These are phyloP conservation scores for Linum usitatissimum DNA, from an alignment of 345 rosid genomes.

Conservation along the genomic window DNA sequence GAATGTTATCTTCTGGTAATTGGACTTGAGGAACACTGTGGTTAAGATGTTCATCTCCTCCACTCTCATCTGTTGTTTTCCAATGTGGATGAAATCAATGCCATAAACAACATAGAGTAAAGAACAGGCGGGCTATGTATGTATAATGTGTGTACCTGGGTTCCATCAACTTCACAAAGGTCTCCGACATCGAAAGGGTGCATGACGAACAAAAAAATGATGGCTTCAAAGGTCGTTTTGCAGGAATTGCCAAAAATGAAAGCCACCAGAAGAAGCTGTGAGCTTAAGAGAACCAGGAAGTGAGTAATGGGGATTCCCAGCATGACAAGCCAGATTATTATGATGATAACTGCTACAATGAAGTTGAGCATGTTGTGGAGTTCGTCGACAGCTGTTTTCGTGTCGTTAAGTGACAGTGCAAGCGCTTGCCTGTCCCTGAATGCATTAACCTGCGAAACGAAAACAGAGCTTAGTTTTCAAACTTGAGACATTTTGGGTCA, in stretches of 20 bases:
- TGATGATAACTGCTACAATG: conserved; percentile 22
- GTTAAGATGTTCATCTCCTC: conserved; percentile 53
- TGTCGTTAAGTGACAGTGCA: conserved; percentile 39
- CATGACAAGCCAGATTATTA: conserved; percentile 37
- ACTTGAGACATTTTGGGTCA: background rate
- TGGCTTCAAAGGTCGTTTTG: conserved; percentile 42
- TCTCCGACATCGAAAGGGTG: conserved; percentile 49
- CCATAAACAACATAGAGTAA: background rate
- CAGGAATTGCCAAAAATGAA: conserved; percentile 44
- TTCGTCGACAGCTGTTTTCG: conserved; percentile 44
- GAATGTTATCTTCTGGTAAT: conserved; percentile 36
- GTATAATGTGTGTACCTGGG: conserved; percentile 20
- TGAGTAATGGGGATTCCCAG: conserved; percentile 35
- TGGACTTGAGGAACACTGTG: conserved; percentile 31
- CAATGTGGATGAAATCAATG: conserved; percentile 8
- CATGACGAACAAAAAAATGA: conserved; percentile 42
- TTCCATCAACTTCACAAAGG: conserved; percentile 40
- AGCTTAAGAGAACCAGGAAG: conserved; percentile 42
- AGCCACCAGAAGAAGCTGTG: conserved; percentile 35
- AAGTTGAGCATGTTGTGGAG: conserved; percentile 38
- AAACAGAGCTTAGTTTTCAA: background rate
- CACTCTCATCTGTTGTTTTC: conserved; percentile 26
- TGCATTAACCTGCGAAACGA: conserved; percentile 25
- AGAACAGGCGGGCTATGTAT: too few relatives aligned
- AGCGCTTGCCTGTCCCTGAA: conserved; percentile 34